Evolutionary conservation across 2,329 filamentous ascomycete species (phyloP), one percentile per base, ranked within the genome.

Genomic region (Pseudonectria foliicola): DNA sequence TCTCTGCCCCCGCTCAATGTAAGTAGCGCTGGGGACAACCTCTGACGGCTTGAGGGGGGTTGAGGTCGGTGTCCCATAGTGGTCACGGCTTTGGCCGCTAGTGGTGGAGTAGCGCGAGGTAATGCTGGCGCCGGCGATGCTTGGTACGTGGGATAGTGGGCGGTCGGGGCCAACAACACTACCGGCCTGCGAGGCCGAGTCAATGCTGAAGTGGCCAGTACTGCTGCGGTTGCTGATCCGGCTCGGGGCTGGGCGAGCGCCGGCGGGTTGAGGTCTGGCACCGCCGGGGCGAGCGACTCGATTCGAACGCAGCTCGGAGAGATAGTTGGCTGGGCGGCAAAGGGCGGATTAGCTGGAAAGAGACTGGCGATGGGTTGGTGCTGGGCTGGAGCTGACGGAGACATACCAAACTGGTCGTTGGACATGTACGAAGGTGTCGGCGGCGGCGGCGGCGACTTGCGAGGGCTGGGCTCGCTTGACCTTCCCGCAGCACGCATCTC

Each of bases 1-100:
- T 48, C 83, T 68, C 53, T 79, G 75, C 13, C 81, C 82, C 37
- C 78, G 74, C 57, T 88, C 84, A 37, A 85, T 80, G 56, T 88
- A 88, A 7, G 73, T 77, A 28, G 77, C 68, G 40, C 71, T 83
- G 6, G 78, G 75, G 12, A 82, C 77, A 31, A 82, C 70, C 33
- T 78, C 70, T 3, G 71, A 74, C 2, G 77, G 73, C 43, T 67
- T 77, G 37, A 77, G 52, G 11, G 72, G 69, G 21, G 53, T 52
- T 4, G 66, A 49, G 7, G 55, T 48, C 13, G 57, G 59, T 25
- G 64, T 57, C 4, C 70, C 67, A 45, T 71, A 73, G 54, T 75
- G 75, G 49, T 77, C 72, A 27, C 63, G 68, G 7, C 68, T 69
- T 13, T 57, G 57, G 35, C 57, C 48, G 49, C 61, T 65, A 35